These are phyloP conservation scores for Capronia epimyces DNA, from an alignment of 2,329 filamentous ascomycete genomes.

Conservation along the genomic window DNA sequence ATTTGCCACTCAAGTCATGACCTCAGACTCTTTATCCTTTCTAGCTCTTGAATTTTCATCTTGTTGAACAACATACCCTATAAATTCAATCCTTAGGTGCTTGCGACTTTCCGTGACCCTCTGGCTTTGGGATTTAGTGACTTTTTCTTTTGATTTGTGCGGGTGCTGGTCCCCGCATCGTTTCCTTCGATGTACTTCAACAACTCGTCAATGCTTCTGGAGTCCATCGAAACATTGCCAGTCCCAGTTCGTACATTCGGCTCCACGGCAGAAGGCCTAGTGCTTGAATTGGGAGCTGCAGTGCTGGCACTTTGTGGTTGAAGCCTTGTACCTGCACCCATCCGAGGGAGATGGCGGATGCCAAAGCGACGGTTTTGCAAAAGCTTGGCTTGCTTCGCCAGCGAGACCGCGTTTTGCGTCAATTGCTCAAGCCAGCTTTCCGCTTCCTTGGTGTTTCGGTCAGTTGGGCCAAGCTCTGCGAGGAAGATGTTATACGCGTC, in stretches of 20 bases:
- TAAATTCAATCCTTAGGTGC: constrained; percentile 1
- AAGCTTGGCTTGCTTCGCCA: constrained; percentile 90
- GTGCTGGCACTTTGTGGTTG: constrained; percentile 34
- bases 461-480: constrained; percentile 73
- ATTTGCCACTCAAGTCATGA: neutral
- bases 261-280: constrained; percentile 26
- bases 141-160: constrained; percentile 42
- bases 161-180: constrained; percentile 38
- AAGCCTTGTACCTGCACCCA: constrained; percentile 46
- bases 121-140: constrained; percentile 28
- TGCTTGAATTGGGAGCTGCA: constrained; percentile 45
- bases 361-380: constrained; percentile 67
- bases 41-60: neutral
- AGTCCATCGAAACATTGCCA: constrained; percentile 54
- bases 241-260: constrained; percentile 24
- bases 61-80: neutral
- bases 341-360: constrained; percentile 57
- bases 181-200: constrained; percentile 87
- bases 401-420: constrained; percentile 88
- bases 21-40: neutral
- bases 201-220: constrained; percentile 84
- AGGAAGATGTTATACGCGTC: constrained; percentile 97
- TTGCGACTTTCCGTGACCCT: constrained; percentile 18
- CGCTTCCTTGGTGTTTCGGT: constrained; percentile 97
- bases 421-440: constrained; percentile 95